Conservation (phyloP, 768 basidiomycete genomes). For the Tricholoma saponaceum region DNA sequence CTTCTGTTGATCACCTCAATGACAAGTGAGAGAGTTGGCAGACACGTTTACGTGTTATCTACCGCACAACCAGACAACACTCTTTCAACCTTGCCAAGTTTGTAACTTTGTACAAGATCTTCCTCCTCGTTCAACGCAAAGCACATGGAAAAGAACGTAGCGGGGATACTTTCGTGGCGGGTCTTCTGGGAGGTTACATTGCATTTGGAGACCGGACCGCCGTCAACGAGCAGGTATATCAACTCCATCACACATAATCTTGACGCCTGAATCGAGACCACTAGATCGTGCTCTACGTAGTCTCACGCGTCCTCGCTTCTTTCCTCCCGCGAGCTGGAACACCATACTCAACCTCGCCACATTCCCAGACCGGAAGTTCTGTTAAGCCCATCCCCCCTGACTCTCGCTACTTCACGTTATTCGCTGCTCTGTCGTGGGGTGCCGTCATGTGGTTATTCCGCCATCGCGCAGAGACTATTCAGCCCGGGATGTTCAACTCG, state of each 20-base stretch:
- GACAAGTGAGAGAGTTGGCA: slow-evolving; percentile 52
- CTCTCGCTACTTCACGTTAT: slow-evolving; percentile 77
- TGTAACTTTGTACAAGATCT: slow-evolving; percentile 87
- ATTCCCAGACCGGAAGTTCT: slow-evolving; percentile 33
- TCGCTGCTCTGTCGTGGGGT: slow-evolving; percentile 90
- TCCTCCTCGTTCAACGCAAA: slow-evolving; percentile 80
- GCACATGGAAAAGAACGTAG: slow-evolving; percentile 74
- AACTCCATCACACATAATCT: not conserved
- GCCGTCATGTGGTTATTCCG: slow-evolving; percentile 96
- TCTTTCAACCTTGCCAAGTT: slow-evolving; percentile 92
- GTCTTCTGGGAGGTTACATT: slow-evolving; percentile 86
- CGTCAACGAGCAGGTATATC: slow-evolving; percentile 84
- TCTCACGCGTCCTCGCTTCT: slow-evolving; percentile 87
- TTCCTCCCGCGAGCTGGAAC: slow-evolving; percentile 77
- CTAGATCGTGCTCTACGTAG: slow-evolving; percentile 95
- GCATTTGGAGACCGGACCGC: slow-evolving; percentile 85
- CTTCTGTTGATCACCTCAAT: slow-evolving; percentile 6
- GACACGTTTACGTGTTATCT: slow-evolving; percentile 63
- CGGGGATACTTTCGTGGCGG: slow-evolving; percentile 88
- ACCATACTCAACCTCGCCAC: slow-evolving; percentile 45
- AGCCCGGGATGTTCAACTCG: slow-evolving; percentile 94
- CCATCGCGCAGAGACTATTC: slow-evolving; percentile 83
- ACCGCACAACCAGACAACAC: slow-evolving; percentile 84
- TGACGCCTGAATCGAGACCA: slow-evolving; percentile 6
- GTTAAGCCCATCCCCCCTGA: slow-evolving; percentile 80